These are phyloP conservation scores for Xylaria hypoxylon DNA, from an alignment of 2,329 filamentous ascomycete species.

Conservation along the genomic window DNA sequence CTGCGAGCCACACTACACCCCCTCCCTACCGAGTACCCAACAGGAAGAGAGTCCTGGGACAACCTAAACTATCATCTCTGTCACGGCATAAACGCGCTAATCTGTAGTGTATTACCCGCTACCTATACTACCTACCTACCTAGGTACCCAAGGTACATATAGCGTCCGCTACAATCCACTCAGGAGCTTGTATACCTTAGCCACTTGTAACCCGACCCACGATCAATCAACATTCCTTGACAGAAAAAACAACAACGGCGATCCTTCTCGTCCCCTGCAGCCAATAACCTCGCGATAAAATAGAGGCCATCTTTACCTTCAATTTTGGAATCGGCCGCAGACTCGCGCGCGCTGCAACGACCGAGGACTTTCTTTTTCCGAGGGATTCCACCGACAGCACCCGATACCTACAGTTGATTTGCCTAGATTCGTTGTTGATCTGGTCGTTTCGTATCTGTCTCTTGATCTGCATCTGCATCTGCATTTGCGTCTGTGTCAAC, in stretches of 20 bases:
- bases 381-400: background rate
- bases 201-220: background rate
- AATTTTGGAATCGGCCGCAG: slow-evolving; percentile 31
- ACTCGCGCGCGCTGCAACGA: slow-evolving; percentile 24
- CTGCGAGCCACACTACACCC: background rate
- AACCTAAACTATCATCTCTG: background rate
- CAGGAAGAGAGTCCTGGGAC: background rate
- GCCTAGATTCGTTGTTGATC: slow-evolving; percentile 7
- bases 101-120: background rate
- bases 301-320: slow-evolving; percentile 14
- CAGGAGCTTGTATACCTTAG: background rate
- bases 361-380: slow-evolving; percentile 10
- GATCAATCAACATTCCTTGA: slow-evolving; percentile 21
- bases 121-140: background rate
- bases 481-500: slow-evolving; percentile 24
- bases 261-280: slow-evolving; percentile 22
- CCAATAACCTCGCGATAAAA: slow-evolving; percentile 27
- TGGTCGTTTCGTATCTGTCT: slow-evolving; percentile 9
- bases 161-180: slow-evolving; percentile 2
- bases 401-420: background rate
- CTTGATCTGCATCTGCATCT: slow-evolving; percentile 20
- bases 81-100: slow-evolving; percentile 29
- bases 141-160: background rate
- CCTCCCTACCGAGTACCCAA: background rate
- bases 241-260: slow-evolving; percentile 25